phyloP scores from a whole-genome alignment of 140 eudicot genomes.

The Erigeron philadelphicus region DNA sequence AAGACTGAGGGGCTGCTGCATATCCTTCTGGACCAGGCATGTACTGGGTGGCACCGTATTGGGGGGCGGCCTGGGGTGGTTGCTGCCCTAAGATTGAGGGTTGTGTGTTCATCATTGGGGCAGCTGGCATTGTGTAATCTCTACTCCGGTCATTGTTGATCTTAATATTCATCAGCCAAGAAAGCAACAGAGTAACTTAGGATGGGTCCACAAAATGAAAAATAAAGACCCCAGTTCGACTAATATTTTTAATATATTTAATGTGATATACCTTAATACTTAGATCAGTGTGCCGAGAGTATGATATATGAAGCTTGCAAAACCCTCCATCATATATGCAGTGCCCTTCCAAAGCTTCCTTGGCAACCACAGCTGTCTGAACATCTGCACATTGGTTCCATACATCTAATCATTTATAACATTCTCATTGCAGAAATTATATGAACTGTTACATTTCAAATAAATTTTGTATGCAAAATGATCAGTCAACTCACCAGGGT shows the following conservation, averaged over 20 bases:
- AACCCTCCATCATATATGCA: constrained; percentile 95
- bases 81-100: constrained; percentile 79
- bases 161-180: constrained; percentile 19
- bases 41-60: constrained; percentile 47
- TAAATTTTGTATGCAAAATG: background rate
- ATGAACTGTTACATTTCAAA: background rate
- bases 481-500: constrained; percentile 57
- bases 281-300: constrained; percentile 91
- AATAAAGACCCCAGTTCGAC: too few species aligned
- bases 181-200: too few species aligned
- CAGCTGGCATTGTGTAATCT: constrained; percentile 71
- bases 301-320: constrained; percentile 87
- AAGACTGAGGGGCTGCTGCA: constrained; percentile 38
- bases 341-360: constrained; percentile 90
- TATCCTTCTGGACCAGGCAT: constrained; percentile 50
- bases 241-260: background rate
- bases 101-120: constrained; percentile 47
- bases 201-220: too few species aligned
- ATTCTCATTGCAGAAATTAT: background rate
- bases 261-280: constrained; percentile 63
- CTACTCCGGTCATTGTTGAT: constrained; percentile 88
- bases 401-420: background rate
- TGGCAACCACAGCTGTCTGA: constrained; percentile 78
- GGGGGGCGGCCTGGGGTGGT: constrained; percentile 46
- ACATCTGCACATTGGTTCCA: constrained; percentile 42